Base-by-base conservation (phyloP, 495 filamentous ascomycete genomes). In the Daldinia decipiens region DNA sequence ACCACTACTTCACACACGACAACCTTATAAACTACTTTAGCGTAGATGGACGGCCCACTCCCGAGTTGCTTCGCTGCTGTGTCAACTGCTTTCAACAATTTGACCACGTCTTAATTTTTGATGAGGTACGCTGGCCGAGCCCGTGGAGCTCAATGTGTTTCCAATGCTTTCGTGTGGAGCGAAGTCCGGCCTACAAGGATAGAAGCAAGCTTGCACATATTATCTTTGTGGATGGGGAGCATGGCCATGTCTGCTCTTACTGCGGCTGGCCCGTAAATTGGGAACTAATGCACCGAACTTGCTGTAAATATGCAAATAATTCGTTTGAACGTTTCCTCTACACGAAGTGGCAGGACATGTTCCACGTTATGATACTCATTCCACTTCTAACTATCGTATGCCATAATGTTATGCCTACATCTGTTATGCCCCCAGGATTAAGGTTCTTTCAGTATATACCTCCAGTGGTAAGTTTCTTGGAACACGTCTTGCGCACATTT, bases 91-190 rank as follows among this genome's bases (percentile, higher is more conserved):
- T 69, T 1, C 12, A 12, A 31, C 32, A 24, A 17, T 59, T 39
- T 2, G 52, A 54, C 31, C 4, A 17, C 4, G 1, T 7, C 8
- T 31, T 69, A 6, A 34, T 63, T 19, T 43, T 63, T 6, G 66
- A 69, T 53, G 43, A 62, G 5, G 11, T 7, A 3, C 32, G 19
- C 13, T n/a, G n/a, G 40, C 39, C 2, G 7, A 19, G 31, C 8
- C 19, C 13, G 3, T 69, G 66, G 66, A n/a, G 52, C 4, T 62
- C 59, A 0, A 39, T 69, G 54, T 69, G 66, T 13, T 43, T 54
- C 32, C 29, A 6, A 2, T 69, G 66, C 53, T 69, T 59, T 50
- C 52, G 66, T n/a, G n/a, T 63, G 11, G 32, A 59, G 52, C 53
- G 59, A 1, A 59, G 59, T 13, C 52, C 66, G 7, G 29, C 12